Evolutionary conservation across 441 rosid genomes (phyloP).

Genomic region (Hura crepitans): DNA sequence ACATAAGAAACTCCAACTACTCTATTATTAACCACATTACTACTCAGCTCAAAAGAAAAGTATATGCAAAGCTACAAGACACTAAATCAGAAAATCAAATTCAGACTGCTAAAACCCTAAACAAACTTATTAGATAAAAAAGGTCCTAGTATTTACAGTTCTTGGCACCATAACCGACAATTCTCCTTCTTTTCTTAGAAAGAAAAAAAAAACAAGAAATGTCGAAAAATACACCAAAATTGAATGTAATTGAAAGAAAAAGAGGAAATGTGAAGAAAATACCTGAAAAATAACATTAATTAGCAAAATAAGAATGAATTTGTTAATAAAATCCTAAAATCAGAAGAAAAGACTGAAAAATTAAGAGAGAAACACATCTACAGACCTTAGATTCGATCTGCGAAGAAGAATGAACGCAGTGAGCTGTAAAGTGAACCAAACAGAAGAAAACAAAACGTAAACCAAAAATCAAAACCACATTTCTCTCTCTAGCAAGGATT

Average conservation of each 20-base stretch:
- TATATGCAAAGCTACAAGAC: neutral
- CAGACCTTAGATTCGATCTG: conserved; percentile 38
- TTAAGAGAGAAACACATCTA: conserved; percentile 3
- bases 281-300: neutral
- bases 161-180: conserved; percentile 3
- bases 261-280: neutral
- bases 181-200: neutral
- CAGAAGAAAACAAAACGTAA: conserved; percentile 18
- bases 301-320: neutral
- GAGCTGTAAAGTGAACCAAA: conserved; percentile 35
- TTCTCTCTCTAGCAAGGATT: neutral
- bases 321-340: neutral
- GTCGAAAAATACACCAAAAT: neutral
- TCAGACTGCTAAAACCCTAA: conserved; percentile 9
- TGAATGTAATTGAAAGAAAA: neutral
- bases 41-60: neutral
- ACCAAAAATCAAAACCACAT: conserved; percentile 1
- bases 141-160: neutral
- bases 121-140: neutral
- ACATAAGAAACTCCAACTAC: neutral
- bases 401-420: conserved; percentile 22
- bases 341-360: neutral
- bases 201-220: neutral
- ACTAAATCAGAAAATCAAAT: neutral
- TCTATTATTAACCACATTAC: neutral